Percentiles rank a stretch among this genome's conserved stretches.
Conservation (phyloP, 371 early-diverging fungal species). For the Chytridium lagenaria region DNA sequence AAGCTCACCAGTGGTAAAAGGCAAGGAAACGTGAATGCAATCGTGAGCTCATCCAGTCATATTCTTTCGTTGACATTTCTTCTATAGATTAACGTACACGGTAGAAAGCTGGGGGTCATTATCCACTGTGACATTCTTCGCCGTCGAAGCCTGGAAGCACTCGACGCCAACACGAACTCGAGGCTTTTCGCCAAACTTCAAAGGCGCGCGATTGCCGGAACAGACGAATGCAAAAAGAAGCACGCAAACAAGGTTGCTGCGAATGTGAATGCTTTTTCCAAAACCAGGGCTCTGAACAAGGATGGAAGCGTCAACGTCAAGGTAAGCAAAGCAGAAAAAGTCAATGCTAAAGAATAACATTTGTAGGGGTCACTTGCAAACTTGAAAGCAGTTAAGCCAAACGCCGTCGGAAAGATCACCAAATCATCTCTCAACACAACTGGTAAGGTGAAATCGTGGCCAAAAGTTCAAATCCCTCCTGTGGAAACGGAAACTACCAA, state of each 20-base stretch:
- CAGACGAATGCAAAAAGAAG: not conserved
- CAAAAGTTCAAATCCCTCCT: too few relatives aligned
- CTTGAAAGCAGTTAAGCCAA: not conserved
- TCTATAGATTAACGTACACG: not conserved
- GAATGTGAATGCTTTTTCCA: not conserved
- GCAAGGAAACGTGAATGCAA: not conserved
- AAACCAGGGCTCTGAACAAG: not conserved
- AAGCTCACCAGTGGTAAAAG: not conserved
- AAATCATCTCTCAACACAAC: not conserved
- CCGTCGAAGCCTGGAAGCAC: not conserved
- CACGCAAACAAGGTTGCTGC: not conserved
- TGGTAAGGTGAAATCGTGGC: too few relatives aligned
- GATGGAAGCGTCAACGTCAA: not conserved
- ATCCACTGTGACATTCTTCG: not conserved
- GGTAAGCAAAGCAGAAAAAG: too few relatives aligned
- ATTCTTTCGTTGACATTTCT: not conserved
- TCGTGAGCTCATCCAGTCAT: not conserved
- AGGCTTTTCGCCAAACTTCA: not conserved
- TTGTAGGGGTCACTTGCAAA: not conserved
- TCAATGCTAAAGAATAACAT: too few relatives aligned
- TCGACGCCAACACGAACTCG: not conserved
- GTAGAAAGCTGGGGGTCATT: not conserved
- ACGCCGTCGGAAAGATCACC: constrained; percentile 1
- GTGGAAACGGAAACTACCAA: too few relatives aligned
- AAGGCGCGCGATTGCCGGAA: not conserved